Percentiles rank a stretch among this genome's conserved stretches.
phyloP scores from a whole-genome alignment of 164 flowering plant species.

The Houttuynia cordata region DNA sequence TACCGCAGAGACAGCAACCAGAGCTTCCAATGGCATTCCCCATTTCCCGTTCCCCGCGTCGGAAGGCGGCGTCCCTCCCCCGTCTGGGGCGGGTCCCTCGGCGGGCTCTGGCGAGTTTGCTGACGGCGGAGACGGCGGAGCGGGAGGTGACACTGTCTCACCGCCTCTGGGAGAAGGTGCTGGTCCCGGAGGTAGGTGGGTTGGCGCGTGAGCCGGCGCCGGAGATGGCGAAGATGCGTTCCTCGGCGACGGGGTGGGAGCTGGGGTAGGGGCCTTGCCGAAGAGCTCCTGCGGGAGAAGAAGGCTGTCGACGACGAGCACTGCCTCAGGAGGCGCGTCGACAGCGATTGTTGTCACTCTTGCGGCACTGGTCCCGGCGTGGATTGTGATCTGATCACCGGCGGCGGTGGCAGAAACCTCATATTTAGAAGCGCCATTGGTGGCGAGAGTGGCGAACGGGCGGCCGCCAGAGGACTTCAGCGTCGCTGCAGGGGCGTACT shows the following conservation, averaged over 20 bases:
- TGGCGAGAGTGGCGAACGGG: slow-evolving; percentile 55
- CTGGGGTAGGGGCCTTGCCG: slow-evolving; percentile 56
- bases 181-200: slow-evolving; percentile 26
- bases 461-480: slow-evolving; percentile 38
- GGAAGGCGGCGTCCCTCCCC: slow-evolving; percentile 1
- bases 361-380: slow-evolving; percentile 62
- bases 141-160: slow-evolving; percentile 11
- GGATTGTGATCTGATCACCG: slow-evolving; percentile 65
- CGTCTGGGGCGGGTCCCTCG: too few relatives aligned
- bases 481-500: slow-evolving; percentile 49
- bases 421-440: slow-evolving; percentile 64
- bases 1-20: slow-evolving; percentile 15
- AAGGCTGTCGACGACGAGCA: slow-evolving; percentile 62
- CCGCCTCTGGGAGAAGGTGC: slow-evolving; percentile 25
- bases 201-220: slow-evolving; percentile 13
- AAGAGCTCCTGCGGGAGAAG: slow-evolving; percentile 70
- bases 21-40: slow-evolving; percentile 17
- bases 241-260: slow-evolving; percentile 47
- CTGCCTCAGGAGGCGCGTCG: slow-evolving; percentile 57
- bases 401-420: slow-evolving; percentile 29
- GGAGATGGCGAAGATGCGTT: slow-evolving; percentile 37
- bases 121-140: slow-evolving; percentile 17
- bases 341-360: slow-evolving; percentile 49
- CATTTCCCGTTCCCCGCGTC: slow-evolving; percentile 17
- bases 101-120: slow-evolving; percentile 16